Evolutionary conservation across 73 alveolate genomes (phyloP).

Genomic region (Halteria grandinella): DNA sequence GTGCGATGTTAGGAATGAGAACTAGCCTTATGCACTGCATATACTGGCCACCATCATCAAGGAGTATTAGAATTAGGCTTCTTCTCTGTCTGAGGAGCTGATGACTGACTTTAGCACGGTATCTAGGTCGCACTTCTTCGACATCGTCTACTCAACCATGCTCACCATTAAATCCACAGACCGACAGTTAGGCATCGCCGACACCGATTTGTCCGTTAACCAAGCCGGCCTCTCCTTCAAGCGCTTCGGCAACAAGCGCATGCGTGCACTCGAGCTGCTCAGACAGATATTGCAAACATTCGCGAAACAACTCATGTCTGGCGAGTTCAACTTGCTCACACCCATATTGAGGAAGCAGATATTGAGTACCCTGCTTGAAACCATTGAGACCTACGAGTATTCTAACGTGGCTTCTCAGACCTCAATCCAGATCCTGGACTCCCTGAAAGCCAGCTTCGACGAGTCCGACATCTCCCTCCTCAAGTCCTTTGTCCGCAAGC

Average conservation of each 20-base stretch:
- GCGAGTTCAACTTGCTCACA: constrained; percentile 17
- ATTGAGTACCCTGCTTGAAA: constrained; percentile 14
- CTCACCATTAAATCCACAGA: constrained; percentile 3
- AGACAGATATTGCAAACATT: constrained; percentile 16
- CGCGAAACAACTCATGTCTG: constrained; percentile 6
- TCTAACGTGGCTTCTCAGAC: neutral
- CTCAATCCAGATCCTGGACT: constrained; percentile 7
- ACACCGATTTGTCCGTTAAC: too few species aligned
- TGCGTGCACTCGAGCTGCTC: constrained; percentile 32
- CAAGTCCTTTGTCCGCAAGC: neutral
- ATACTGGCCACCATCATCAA: constrained; percentile 1
- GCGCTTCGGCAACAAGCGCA: constrained; percentile 2
- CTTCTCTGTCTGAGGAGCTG: neutral
- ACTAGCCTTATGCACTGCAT: constrained; percentile 12
- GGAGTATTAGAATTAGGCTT: constrained; percentile 19
- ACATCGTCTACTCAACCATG: constrained; percentile 18
- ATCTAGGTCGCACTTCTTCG: constrained; percentile 21
- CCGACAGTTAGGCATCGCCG: neutral
- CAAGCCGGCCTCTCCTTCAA: neutral
- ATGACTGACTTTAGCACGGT: constrained; percentile 4
- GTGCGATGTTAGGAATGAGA: constrained; percentile 8
- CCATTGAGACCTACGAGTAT: neutral
- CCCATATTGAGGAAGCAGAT: constrained; percentile 16
- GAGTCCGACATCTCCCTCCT: neutral
- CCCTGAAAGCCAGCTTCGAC: constrained; percentile 1